Evolutionary conservation across 1,139 yeast genomes (phyloP).

Genomic region (Candida gigantensis): DNA sequence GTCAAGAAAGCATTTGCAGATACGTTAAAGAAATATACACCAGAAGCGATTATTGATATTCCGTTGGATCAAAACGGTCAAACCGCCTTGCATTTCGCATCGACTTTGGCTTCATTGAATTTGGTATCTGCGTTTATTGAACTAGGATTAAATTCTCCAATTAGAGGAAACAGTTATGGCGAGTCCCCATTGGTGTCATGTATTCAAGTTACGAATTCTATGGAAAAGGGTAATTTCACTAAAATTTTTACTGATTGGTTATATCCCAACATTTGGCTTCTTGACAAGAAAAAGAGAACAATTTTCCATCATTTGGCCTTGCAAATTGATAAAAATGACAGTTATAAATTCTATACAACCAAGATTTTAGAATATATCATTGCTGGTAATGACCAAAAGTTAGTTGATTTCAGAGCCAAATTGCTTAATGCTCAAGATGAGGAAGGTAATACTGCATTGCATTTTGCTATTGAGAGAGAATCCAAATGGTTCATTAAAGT

Average conservation of each 20-base stretch:
- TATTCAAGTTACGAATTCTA: slow-evolving; percentile 45
- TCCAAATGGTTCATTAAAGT: slow-evolving; percentile 79
- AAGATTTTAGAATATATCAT: slow-evolving; percentile 83
- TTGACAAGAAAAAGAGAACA: slow-evolving; percentile 35
- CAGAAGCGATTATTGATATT: slow-evolving; percentile 28
- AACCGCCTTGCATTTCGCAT: slow-evolving; percentile 49
- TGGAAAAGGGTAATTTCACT: slow-evolving; percentile 46
- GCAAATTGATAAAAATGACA: slow-evolving; percentile 32
- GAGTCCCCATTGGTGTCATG: slow-evolving; percentile 45
- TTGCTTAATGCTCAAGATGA: slow-evolving; percentile 74
- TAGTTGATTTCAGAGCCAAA: slow-evolving; percentile 63
- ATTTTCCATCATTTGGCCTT: slow-evolving; percentile 39
- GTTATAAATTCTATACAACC: slow-evolving; percentile 67
- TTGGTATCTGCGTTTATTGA: slow-evolving; percentile 39
- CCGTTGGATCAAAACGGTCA: slow-evolving; percentile 45
- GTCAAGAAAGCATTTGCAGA: slow-evolving; percentile 30
- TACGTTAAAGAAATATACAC: slow-evolving; percentile 15
- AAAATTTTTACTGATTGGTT: slow-evolving; percentile 36
- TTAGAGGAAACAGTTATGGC: slow-evolving; percentile 43
- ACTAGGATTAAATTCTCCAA: slow-evolving; percentile 40
- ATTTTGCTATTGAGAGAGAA: slow-evolving; percentile 88
- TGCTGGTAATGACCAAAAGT: slow-evolving; percentile 41
- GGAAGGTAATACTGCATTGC: slow-evolving; percentile 86
- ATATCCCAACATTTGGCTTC: slow-evolving; percentile 40
- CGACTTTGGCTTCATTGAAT: slow-evolving; percentile 42